Evolutionary conservation across 371 early-diverging fungal genomes (phyloP), one percentile per base, ranked within the genome.

Genomic region (Rhizopus arrhizus): DNA sequence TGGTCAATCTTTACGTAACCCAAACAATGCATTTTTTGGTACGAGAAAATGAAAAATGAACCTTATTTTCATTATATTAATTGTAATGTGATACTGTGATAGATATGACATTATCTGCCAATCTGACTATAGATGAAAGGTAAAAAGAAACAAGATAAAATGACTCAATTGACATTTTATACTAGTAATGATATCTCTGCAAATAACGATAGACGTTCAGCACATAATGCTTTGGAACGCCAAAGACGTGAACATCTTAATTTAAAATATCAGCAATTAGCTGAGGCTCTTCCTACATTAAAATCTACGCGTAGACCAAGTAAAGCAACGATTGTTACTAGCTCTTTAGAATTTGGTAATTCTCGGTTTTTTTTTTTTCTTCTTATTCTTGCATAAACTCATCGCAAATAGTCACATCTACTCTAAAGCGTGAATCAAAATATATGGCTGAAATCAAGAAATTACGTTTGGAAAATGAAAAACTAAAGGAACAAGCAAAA

Each of bases 221-320:
- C 83, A 42, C 92, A 91, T 67, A 91, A 91, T 58, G 90, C 90
- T 31, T 77, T 89, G 31, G 92, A 91, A 65, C 80, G 92, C 15
- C 91, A 90, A 58, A 80, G 92, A 49, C 84, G 92, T 34, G 91
- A 91, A 73, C 81, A 80, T 22, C 82, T 91, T 42, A 90, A 90
- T 65, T 74, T 73, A 16, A 85, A 89, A 67, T 90, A 90, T 64
- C 89, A 88, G 65, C 89, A 91, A 50, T 73, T 91, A 16, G 92
- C 92, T 9, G 81, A 82, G 60, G 85, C 88, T 8, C 74, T 91
- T 31, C 92, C 91, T 15, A 74, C 87, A 29, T 81, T 91, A 16
- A 74, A 74, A 50, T 74, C 81, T 43, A 87, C 86, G 40, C 84
- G 89, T 46, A 77, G 89, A 59, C 92, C 92, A 5, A 87, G 88